These are phyloP conservation scores for Myxozyma melibiosi DNA, from an alignment of 805 yeast species.

Conservation along the genomic window DNA sequence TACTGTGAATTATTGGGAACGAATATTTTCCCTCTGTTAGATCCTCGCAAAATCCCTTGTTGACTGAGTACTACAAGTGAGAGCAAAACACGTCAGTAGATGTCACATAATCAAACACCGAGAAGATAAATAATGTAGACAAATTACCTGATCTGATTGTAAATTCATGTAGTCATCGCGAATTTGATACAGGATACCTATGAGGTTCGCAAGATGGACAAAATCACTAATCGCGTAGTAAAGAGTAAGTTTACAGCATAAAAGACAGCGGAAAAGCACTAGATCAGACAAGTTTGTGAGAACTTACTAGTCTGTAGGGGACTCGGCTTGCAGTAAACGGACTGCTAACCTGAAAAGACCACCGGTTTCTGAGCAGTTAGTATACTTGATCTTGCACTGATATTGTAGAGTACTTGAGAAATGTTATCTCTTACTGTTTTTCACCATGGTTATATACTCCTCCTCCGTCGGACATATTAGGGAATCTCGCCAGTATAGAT, in stretches of 20 bases:
- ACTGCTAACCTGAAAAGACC: slow-evolving; percentile 81
- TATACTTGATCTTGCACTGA: too few relatives aligned
- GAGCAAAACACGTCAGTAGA: neutral
- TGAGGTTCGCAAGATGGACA: slow-evolving; percentile 65
- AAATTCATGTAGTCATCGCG: slow-evolving; percentile 82
- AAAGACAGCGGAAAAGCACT: too few relatives aligned
- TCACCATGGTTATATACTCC: slow-evolving; percentile 77
- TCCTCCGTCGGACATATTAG: slow-evolving; percentile 58
- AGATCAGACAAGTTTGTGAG: too few relatives aligned
- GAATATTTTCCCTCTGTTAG: slow-evolving; percentile 87
- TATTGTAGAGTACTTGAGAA: neutral
- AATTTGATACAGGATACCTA: slow-evolving; percentile 86
- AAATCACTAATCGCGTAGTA: slow-evolving; percentile 42
- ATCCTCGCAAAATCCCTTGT: slow-evolving; percentile 84
- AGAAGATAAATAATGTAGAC: neutral
- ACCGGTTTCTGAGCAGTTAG: slow-evolving; percentile 58
- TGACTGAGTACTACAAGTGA: slow-evolving; percentile 51
- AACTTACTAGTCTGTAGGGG: slow-evolving; percentile 30
- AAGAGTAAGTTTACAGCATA: too few relatives aligned
- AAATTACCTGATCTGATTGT: slow-evolving; percentile 43
- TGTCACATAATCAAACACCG: neutral
- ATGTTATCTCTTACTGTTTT: slow-evolving; percentile 54
- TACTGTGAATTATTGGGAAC: slow-evolving; percentile 76
- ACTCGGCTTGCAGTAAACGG: slow-evolving; percentile 55
- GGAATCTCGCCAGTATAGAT: slow-evolving; percentile 83